phyloP scores from a whole-genome alignment of 1,284 basidiomycete species.

The Hortiboletus rubellus region DNA sequence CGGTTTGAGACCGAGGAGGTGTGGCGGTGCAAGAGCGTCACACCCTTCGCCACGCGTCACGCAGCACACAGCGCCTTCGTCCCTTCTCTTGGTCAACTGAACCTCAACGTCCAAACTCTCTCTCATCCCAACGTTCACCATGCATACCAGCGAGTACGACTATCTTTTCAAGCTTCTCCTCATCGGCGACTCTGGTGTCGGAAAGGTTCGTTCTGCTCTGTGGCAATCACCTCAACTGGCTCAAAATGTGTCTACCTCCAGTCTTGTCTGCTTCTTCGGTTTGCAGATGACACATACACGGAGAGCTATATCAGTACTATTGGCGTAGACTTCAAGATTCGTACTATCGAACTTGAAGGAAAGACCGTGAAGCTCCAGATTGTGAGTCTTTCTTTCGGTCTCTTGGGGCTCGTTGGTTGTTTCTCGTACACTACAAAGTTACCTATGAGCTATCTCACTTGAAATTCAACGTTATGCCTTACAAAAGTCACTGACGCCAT shows the following conservation, averaged over 20 bases:
- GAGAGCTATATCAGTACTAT: slow-evolving; percentile 99
- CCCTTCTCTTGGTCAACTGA: slow-evolving; percentile 17
- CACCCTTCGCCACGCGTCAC: slow-evolving; percentile 39
- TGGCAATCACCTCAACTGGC: slow-evolving; percentile 9
- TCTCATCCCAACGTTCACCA: slow-evolving; percentile 39
- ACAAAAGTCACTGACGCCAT: slow-evolving; percentile 12
- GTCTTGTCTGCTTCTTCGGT: slow-evolving; percentile 97
- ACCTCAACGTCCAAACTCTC: slow-evolving; percentile 19
- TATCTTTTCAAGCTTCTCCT: slow-evolving; percentile 97
- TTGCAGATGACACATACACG: slow-evolving; percentile 99
- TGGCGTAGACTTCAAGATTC: slow-evolving; percentile 99
- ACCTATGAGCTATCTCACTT: not conserved
- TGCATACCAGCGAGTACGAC: slow-evolving; percentile 95
- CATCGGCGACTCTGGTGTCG: slow-evolving; percentile 94
- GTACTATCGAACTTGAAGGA: slow-evolving; percentile 98
- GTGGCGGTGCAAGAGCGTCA: slow-evolving; percentile 30
- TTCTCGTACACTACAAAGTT: not conserved
- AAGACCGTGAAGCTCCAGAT: slow-evolving; percentile 99
- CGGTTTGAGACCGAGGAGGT: slow-evolving; percentile 7
- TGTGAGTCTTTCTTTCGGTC: slow-evolving; percentile 56
- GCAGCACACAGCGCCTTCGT: slow-evolving; percentile 39
- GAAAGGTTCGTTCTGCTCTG: slow-evolving; percentile 64
- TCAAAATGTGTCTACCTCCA: slow-evolving; percentile 41
- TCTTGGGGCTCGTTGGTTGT: not conserved
- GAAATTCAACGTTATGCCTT: not conserved